Conservation (phyloP, 164 flowering plant species). For the Sedum album region DNA sequence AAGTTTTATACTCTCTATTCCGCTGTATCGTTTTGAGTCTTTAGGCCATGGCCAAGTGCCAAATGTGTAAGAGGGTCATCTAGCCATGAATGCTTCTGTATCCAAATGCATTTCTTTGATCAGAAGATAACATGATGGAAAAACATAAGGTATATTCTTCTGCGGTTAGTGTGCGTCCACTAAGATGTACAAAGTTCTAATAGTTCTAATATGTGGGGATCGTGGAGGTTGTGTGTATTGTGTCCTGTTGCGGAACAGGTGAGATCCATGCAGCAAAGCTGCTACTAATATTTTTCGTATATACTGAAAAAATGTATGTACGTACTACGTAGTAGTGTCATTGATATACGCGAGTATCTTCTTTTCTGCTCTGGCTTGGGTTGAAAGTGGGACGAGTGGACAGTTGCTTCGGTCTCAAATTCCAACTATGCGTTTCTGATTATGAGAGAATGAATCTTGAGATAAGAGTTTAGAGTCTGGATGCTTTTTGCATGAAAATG, state of each 20-base stretch:
- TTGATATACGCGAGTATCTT: background rate
- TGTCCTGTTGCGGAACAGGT: background rate
- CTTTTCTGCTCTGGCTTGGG: background rate
- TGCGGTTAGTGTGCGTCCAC: background rate
- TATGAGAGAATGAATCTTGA: background rate
- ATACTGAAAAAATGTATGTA: too few species aligned
- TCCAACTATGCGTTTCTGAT: background rate
- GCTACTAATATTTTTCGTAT: too few species aligned
- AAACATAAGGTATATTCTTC: background rate
- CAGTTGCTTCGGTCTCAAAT: background rate
- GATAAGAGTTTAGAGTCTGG: background rate
- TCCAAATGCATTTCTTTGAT: background rate
- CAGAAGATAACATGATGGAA: background rate
- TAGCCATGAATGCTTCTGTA: background rate
- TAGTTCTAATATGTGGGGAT: background rate
- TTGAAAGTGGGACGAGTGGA: background rate
- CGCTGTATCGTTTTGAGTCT: background rate
- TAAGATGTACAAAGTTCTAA: background rate
- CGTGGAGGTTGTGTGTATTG: background rate
- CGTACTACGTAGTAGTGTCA: background rate
- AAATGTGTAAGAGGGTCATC: background rate
- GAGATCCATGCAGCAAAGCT: too few species aligned
- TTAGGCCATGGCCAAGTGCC: background rate
- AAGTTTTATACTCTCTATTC: too few species aligned
- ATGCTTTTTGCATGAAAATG: background rate